These are phyloP conservation scores for Macrotyloma uniflorum DNA, from an alignment of 306 rosid species.

Conservation along the genomic window DNA sequence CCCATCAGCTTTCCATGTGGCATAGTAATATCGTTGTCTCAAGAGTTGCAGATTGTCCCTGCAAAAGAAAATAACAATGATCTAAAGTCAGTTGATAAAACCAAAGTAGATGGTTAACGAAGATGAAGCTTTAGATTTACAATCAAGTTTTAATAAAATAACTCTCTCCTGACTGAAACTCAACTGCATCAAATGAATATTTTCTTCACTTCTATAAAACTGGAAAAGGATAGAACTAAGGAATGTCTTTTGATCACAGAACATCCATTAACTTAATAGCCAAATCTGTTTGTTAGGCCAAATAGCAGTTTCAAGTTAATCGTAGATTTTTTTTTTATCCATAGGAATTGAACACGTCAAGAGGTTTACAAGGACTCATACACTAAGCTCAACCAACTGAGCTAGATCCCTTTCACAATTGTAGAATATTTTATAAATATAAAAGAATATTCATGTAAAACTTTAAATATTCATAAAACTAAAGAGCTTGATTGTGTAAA, in stretches of 20 bases:
- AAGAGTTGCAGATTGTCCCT: slow-evolving; percentile 89
- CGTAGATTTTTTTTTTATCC: neutral
- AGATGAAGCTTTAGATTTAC: neutral
- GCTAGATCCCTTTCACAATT: no score
- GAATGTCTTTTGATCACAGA: slow-evolving; percentile 18
- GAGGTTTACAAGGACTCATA: no score
- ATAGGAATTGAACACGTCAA: no score
- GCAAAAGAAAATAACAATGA: slow-evolving; percentile 37
- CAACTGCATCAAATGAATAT: slow-evolving; percentile 12
- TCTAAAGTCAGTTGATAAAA: slow-evolving; percentile 17
- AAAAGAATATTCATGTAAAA: neutral
- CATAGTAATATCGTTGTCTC: slow-evolving; percentile 96
- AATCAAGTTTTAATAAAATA: slow-evolving; percentile 17
- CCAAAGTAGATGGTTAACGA: neutral
- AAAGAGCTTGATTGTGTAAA: neutral
- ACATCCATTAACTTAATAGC: neutral
- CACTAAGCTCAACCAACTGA: no score
- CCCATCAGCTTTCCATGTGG: slow-evolving; percentile 99
- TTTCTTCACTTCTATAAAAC: slow-evolving; percentile 18
- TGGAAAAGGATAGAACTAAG: neutral
- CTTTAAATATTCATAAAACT: slow-evolving; percentile 4
- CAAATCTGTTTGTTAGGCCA: slow-evolving; percentile 17
- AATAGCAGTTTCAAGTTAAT: neutral
- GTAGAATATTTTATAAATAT: neutral
- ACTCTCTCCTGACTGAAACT: slow-evolving; percentile 1